Evolutionary conservation across 305 asterid species (phyloP).

Genomic region (Nicotiana rustica): DNA sequence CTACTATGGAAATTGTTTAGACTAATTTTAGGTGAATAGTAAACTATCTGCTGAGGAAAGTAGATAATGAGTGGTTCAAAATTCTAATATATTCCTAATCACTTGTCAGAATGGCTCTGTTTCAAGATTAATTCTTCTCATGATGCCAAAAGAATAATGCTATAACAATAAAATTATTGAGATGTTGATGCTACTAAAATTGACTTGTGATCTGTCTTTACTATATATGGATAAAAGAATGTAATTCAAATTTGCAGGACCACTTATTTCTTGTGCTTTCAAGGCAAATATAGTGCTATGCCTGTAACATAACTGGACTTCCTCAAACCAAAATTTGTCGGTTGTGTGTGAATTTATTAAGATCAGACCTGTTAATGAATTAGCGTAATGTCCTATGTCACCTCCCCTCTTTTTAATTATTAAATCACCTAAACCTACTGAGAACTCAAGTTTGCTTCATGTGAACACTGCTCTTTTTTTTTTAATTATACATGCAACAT

Average conservation of each 20-base stretch:
- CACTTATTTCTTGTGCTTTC: neutral
- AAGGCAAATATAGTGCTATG: slow-evolving; percentile 10
- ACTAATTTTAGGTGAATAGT: neutral
- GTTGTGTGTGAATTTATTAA: neutral
- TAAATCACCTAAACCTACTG: neutral
- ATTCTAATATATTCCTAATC: neutral
- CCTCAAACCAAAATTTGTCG: neutral
- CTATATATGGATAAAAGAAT: neutral
- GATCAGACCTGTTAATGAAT: neutral
- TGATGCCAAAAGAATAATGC: neutral
- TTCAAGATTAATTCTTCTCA: neutral
- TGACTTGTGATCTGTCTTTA: neutral
- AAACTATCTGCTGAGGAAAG: neutral
- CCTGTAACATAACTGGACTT: slow-evolving; percentile 28
- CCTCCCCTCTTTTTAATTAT: neutral
- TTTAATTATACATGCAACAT: neutral
- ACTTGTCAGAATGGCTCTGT: neutral
- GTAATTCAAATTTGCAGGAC: neutral
- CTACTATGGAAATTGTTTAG: too few species aligned
- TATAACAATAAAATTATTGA: neutral
- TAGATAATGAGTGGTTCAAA: neutral
- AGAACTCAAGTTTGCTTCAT: slow-evolving; percentile 17
- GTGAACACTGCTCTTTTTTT: neutral
- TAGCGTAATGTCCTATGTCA: too few species aligned
- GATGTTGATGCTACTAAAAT: neutral